Evolutionary conservation across 2,329 filamentous ascomycete genomes (phyloP).

Genomic region (Neoarthrinium moseri): DNA sequence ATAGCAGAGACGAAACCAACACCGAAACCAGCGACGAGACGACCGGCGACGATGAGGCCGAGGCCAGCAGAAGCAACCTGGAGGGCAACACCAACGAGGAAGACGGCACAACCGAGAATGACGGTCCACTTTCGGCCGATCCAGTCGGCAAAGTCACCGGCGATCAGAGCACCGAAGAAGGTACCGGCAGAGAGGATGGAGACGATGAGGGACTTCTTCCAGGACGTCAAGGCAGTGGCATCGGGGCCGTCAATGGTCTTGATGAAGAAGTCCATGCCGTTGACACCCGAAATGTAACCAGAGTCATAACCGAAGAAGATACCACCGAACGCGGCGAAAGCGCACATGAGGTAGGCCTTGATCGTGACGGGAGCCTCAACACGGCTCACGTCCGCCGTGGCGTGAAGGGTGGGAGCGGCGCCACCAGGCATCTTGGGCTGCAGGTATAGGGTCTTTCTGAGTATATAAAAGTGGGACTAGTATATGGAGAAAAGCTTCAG

Average conservation of each 20-base stretch:
- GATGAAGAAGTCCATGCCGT: constrained; percentile 36
- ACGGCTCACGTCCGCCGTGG: constrained; percentile 51
- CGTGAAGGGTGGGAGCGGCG: constrained; percentile 18
- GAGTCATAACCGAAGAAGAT: constrained; percentile 81
- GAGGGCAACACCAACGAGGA: constrained; percentile 65
- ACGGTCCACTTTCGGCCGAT: constrained; percentile 73
- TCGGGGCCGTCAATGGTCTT: constrained; percentile 29
- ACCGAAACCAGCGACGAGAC: constrained; percentile 73
- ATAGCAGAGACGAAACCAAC: constrained; percentile 80
- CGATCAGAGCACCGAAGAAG: constrained; percentile 76
- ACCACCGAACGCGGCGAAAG: constrained; percentile 69
- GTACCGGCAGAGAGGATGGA: constrained; percentile 77
- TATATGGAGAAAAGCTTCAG: neutral
- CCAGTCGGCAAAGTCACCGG: constrained; percentile 73
- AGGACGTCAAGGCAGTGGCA: constrained; percentile 32
- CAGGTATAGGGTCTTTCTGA: neutral
- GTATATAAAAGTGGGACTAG: constrained; percentile 6
- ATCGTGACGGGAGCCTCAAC: constrained; percentile 69
- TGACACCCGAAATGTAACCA: constrained; percentile 46
- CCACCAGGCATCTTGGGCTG: constrained; percentile 10
- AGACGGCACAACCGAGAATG: constrained; percentile 70
- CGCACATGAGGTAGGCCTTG: constrained; percentile 69
- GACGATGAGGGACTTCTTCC: constrained; percentile 58
- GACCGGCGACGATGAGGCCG: constrained; percentile 67
- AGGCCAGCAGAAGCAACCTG: constrained; percentile 61